Evolutionary conservation across 805 yeast species (phyloP).

Genomic region (Candida ortonii): DNA sequence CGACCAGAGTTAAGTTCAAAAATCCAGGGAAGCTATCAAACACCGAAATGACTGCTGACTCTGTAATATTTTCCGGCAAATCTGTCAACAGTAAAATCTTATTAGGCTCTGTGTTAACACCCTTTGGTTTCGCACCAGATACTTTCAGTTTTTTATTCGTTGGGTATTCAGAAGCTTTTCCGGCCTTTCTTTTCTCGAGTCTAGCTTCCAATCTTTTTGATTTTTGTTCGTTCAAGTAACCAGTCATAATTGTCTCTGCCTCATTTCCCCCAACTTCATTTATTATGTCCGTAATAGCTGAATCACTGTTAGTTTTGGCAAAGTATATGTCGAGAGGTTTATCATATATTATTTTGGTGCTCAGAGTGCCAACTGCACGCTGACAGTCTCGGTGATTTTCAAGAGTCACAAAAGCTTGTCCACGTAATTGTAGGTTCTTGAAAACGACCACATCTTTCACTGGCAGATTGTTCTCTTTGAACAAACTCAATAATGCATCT

Average conservation of each 20-base stretch:
- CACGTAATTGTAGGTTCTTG: constrained; percentile 62
- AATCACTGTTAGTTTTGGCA: constrained; percentile 47
- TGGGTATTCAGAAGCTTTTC: constrained; percentile 19
- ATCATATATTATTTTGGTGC: constrained; percentile 42
- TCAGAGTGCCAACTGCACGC: constrained; percentile 42
- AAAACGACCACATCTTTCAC: constrained; percentile 50
- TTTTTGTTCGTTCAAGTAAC: constrained; percentile 19
- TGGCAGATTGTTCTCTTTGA: constrained; percentile 47
- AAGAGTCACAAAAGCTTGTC: constrained; percentile 79
- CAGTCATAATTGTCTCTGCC: constrained; percentile 19
- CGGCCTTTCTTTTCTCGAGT: constrained; percentile 20
- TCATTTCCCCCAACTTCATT: constrained; percentile 1
- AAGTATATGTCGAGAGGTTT: constrained; percentile 45
- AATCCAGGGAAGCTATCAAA: constrained; percentile 61
- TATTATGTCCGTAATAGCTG: constrained; percentile 12
- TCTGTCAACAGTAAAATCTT: constrained; percentile 65
- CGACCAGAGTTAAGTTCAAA: constrained; percentile 62
- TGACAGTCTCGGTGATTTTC: constrained; percentile 40
- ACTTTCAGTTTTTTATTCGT: constrained; percentile 13
- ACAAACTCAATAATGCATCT: constrained; percentile 39
- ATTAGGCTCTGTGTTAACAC: constrained; percentile 54
- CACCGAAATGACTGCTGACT: constrained; percentile 38
- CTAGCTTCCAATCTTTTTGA: constrained; percentile 23
- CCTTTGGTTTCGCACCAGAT: constrained; percentile 23
- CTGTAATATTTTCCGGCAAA: constrained; percentile 45